Conservation (phyloP, 1,284 basidiomycete genomes). For the Naganishia sp. region DNA sequence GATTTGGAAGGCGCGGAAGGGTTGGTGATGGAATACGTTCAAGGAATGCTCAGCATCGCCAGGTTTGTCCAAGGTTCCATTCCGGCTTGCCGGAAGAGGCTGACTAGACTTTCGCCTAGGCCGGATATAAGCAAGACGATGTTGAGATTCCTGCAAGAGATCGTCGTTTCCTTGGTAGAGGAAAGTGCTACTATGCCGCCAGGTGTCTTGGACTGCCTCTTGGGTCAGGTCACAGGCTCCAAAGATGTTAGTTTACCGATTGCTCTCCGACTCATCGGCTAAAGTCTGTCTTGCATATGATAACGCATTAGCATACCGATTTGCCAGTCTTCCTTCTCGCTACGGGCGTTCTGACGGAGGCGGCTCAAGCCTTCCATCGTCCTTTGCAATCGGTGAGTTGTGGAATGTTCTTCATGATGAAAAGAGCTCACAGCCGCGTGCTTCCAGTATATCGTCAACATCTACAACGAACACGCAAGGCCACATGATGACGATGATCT, state of each 20-base stretch:
- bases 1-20: conserved; percentile 86
- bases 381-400: conserved; percentile 68
- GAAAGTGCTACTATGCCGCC: conserved; percentile 73
- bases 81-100: background rate
- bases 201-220: conserved; percentile 76
- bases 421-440: background rate
- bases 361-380: conserved; percentile 82
- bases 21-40: conserved; percentile 79
- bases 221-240: conserved; percentile 82
- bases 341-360: conserved; percentile 79
- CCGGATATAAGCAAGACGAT: conserved; percentile 82
- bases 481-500: conserved; percentile 57
- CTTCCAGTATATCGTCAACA: conserved; percentile 12
- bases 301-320: conserved; percentile 62
- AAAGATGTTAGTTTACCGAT: conserved; percentile 47
- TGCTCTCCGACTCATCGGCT: conserved; percentile 1
- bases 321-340: conserved; percentile 82
- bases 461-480: conserved; percentile 35
- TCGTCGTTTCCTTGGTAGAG: conserved; percentile 85
- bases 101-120: conserved; percentile 47
- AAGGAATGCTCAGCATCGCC: conserved; percentile 76
- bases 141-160: conserved; percentile 82
- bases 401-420: background rate
- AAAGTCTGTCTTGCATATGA: background rate
- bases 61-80: conserved; percentile 51